These are phyloP conservation scores for Sclerotinia borealis DNA, from an alignment of 2,329 filamentous ascomycete genomes.

Conservation along the genomic window DNA sequence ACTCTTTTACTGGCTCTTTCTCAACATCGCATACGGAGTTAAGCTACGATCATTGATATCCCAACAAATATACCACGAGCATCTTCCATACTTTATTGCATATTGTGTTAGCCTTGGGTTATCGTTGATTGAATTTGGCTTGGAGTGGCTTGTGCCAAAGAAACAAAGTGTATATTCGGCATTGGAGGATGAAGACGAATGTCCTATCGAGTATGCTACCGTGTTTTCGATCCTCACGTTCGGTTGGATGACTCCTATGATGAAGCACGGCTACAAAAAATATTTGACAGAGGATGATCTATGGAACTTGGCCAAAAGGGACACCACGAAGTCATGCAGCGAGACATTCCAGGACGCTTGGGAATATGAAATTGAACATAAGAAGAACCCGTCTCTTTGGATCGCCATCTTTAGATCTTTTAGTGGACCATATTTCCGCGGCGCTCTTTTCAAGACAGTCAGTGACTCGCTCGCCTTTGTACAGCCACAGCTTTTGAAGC, in stretches of 20 bases:
- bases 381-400: constrained; percentile 76
- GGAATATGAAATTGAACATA: constrained; percentile 64
- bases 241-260: constrained; percentile 97
- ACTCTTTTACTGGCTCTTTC: constrained; percentile 67
- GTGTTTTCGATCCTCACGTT: constrained; percentile 93
- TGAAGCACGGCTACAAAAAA: constrained; percentile 88
- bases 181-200: constrained; percentile 62
- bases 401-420: constrained; percentile 77
- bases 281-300: constrained; percentile 92
- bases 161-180: constrained; percentile 63
- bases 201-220: constrained; percentile 77
- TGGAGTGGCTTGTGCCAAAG: constrained; percentile 67
- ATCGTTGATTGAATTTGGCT: constrained; percentile 52
- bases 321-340: constrained; percentile 72
- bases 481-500: constrained; percentile 82
- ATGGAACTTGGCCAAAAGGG: constrained; percentile 79
- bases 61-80: constrained; percentile 49
- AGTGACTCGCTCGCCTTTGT: constrained; percentile 83
- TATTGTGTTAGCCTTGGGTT: constrained; percentile 56
- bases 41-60: constrained; percentile 64
- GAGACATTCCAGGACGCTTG: constrained; percentile 67
- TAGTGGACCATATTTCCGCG: constrained; percentile 74
- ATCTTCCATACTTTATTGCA: constrained; percentile 57
- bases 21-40: constrained; percentile 56
- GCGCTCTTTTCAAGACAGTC: constrained; percentile 78